Evolutionary conservation across 352 stramenopile species (phyloP).

Genomic region (Phytopythium chamaehyphon): DNA sequence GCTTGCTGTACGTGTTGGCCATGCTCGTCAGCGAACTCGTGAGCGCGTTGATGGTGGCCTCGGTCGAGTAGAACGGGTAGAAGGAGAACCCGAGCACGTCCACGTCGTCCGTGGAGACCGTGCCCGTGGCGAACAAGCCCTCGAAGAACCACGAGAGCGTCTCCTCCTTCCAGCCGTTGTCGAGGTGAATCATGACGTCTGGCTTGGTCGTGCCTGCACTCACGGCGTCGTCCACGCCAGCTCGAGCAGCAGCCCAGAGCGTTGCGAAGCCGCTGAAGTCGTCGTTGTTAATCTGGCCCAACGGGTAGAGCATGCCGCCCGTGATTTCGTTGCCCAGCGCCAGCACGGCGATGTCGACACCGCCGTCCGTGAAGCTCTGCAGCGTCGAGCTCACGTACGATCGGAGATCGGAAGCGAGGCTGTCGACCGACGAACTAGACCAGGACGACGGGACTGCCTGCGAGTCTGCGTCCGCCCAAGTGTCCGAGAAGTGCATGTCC

Average conservation of each 20-base stretch:
- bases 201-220: conserved; percentile 15
- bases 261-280: conserved; percentile 21
- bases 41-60: conserved; percentile 21
- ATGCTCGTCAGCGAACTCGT: conserved; percentile 19
- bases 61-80: conserved; percentile 25
- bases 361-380: conserved; percentile 21
- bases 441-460: conserved; percentile 19
- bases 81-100: conserved; percentile 29
- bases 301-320: conserved; percentile 24
- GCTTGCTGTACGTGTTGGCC: conserved; percentile 25
- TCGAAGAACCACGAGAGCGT: conserved; percentile 28
- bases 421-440: conserved; percentile 16
- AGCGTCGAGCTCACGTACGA: conserved; percentile 27
- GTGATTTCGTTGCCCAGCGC: conserved; percentile 32
- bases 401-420: conserved; percentile 10
- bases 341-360: conserved; percentile 20
- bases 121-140: conserved; percentile 20
- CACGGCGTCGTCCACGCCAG: conserved; percentile 21
- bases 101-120: conserved; percentile 18
- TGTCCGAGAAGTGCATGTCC: conserved; percentile 32
- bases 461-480: conserved; percentile 19
- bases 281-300: conserved; percentile 18
- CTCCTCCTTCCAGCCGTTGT: conserved; percentile 28
- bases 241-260: conserved; percentile 20
- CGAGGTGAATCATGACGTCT: conserved; percentile 29